Evolutionary conservation across 805 yeast species (phyloP), one percentile per base, ranked within the genome.

Genomic region (Starmerella floricola): DNA sequence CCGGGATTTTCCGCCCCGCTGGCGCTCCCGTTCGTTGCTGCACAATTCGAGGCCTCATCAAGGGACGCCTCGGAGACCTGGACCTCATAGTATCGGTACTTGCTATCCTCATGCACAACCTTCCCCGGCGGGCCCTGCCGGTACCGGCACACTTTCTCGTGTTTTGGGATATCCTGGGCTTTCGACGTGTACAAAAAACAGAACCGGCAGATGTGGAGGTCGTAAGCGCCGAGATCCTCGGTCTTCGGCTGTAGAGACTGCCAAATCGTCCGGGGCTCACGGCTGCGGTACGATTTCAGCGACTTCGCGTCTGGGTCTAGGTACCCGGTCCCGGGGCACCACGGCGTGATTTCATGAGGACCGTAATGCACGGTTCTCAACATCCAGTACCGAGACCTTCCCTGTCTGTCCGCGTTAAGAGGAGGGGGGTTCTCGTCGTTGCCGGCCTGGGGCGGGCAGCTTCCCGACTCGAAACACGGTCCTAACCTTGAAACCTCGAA

Each of bases 261-360:
- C 45, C 58, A 46, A 2, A 53, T 42, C 5, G 54, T 31, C 24
- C 37, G 33, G 8, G 54, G 55, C 42, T 50, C 56, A 21, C 47
- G 43, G 34, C 41, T 40, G 30, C 61, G 49, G 49, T 42, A 52
- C 17, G 51, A 52, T 31, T 48, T 48, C 34, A 46, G 19, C n/a
- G 52, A 41, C 40, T 46, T 47, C 24, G 56, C 45, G 17, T 43
- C 61, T 36, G 67, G 66, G 40, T 60, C 62, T 49, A 86, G 83
- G 57, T 84, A 79, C 1, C 85, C 93, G 3, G 83, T 73, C 53
- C 81, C 80, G 0, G 93, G 91, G 57, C 80, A 86, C 95, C 96
- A 85, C 2, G 96, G 79, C 41, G 75, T 70, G 47, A 87, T 75
- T 45, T 71, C 71, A 50, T 67, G 70, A 17, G 70, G 67, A 0